Base-by-base conservation (phyloP, 352 stramenopile genomes). In the Globisporangium sylvaticum region DNA sequence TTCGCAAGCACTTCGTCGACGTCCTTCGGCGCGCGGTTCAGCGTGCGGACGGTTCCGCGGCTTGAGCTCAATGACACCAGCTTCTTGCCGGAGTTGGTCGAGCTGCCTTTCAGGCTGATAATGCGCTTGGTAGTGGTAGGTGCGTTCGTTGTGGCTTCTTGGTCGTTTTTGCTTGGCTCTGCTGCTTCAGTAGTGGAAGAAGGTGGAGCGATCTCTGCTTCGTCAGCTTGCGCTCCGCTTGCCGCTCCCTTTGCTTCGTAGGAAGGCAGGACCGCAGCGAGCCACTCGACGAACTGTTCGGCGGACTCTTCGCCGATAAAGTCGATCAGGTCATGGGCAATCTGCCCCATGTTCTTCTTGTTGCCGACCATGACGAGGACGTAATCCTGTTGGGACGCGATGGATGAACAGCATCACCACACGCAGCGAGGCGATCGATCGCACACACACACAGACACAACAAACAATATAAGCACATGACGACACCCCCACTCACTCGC, bases 361-460 rank as follows among this genome's bases (percentile, higher is more conserved):
- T 93, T 95, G 75, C 80, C 75, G 65, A 95, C 86, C 87, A 95
- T 92, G 31, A 91, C 82, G 65, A 91, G 80, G 57, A 95, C 84
- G 70, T 91, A 95, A 77, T 95, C 84, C 85, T 93, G 71, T 65
- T 64, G 58, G 61, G 54, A 39, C 65, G 54, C 71, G 56, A 71
- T 58, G 34, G 53, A 46, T 44, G 37, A 57, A 37, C 42, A 34
- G 20, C 37, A 53, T 55, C 31, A 62, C 37, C 56, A 65, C 55
- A 64, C 64, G 54, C 58, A 58, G 53, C 39, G 46, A 42, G 50
- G 58, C 20, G 52, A 24, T 22, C 29, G 59, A 18, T 29, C 37
- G 73, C 62, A 72, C 31, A 72, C 12, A 75, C 60, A 76, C 64
- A 64, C 65, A 77, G 66, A 79, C 62, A 81, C 59, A 80, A 67